Percentiles rank a stretch among this genome's conserved stretches.
Conservation (phyloP, 768 basidiomycete genomes). For the Rhodosporidiobolus odoratus region DNA sequence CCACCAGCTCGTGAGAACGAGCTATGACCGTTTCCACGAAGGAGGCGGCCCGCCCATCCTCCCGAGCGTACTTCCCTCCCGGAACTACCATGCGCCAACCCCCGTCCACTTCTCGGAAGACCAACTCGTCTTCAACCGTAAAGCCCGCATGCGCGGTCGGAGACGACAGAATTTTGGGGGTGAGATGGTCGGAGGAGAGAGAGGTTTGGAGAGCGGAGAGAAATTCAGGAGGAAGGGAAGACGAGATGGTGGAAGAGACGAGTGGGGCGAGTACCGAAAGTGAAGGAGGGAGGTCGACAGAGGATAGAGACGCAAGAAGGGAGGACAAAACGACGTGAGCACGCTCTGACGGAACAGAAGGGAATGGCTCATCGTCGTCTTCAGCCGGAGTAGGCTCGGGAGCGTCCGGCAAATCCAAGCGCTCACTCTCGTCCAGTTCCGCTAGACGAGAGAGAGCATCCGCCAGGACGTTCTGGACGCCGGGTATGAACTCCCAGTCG, state of each 20-base stretch:
- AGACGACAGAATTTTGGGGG: not conserved
- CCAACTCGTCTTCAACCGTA: not conserved
- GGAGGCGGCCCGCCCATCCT: too few species aligned
- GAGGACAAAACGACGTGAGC: too few species aligned
- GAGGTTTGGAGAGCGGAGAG: not conserved
- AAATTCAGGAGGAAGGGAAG: not conserved
- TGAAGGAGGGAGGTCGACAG: too few species aligned
- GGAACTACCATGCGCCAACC: not conserved
- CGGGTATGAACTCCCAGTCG: not conserved
- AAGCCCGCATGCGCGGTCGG: not conserved
- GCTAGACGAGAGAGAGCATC: slow-evolving; percentile 3
- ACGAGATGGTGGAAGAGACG: too few species aligned
- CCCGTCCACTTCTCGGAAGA: not conserved
- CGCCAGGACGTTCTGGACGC: not conserved
- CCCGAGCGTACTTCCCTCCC: too few species aligned
- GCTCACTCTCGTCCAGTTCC: not conserved
- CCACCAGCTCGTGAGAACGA: not conserved
- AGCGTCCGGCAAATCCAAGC: not conserved
- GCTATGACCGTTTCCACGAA: not conserved
- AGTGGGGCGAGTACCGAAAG: too few species aligned
- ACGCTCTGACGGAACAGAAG: not conserved
- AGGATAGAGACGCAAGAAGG: not conserved
- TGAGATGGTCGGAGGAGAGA: not conserved
- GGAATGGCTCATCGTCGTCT: not conserved
- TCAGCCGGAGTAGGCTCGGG: not conserved